phyloP scores from a whole-genome alignment of 2,329 filamentous ascomycete genomes.

The Neonectria magnoliae region DNA sequence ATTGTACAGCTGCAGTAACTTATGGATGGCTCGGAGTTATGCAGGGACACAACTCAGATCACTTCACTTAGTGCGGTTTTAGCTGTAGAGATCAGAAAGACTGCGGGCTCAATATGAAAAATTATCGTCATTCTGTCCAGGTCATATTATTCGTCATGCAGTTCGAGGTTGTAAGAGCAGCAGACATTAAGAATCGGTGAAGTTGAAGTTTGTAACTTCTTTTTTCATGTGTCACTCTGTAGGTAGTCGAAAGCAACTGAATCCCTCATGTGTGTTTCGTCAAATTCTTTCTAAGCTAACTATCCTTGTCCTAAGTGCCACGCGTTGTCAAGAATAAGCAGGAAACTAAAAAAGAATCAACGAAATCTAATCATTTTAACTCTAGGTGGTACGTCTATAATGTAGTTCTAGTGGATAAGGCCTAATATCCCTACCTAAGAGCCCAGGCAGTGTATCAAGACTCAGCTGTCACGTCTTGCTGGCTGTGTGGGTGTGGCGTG shows the following conservation, averaged over 20 bases:
- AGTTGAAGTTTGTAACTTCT: too few species aligned
- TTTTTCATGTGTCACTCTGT: too few species aligned
- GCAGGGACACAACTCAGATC: not conserved
- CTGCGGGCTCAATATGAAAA: not conserved
- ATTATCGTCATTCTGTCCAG: not conserved
- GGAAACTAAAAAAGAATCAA: too few species aligned
- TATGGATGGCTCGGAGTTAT: not conserved
- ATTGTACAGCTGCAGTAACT: conserved; percentile 10
- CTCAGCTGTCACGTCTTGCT: not conserved
- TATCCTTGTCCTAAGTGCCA: too few species aligned
- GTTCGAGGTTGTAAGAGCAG: too few species aligned
- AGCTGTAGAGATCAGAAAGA: not conserved
- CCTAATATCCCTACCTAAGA: not conserved
- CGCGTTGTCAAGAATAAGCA: too few species aligned
- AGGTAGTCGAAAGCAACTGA: too few species aligned
- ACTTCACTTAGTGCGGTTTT: not conserved
- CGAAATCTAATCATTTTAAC: too few species aligned
- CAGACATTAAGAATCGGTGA: too few species aligned
- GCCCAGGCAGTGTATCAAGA: not conserved
- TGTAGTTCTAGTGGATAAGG: not conserved
- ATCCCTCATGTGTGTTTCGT: too few species aligned
- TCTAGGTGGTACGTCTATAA: not conserved
- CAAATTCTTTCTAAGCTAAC: too few species aligned
- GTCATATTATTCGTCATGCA: too few species aligned
- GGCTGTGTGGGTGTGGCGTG: conserved; percentile 26